phyloP scores from a whole-genome alignment of 2,329 filamentous ascomycete genomes.

The Aspergillus costaricaensis region DNA sequence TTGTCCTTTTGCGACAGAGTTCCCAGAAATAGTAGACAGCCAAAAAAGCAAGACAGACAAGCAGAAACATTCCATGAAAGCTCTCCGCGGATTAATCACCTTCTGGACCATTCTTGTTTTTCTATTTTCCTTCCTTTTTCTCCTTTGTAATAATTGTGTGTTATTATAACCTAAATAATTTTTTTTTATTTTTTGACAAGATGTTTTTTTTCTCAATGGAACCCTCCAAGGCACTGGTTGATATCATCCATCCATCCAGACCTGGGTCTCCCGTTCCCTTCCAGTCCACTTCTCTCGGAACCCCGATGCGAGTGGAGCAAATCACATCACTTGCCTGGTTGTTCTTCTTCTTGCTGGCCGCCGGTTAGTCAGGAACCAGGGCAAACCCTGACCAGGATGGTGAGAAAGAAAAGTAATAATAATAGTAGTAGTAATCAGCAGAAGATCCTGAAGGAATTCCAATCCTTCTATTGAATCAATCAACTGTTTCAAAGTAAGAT shows the following conservation, averaged over 20 bases:
- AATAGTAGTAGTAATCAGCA: neutral
- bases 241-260: constrained; percentile 6
- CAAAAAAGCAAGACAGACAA: neutral
- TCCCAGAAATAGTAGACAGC: neutral
- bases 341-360: constrained; percentile 8
- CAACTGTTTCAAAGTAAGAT: neutral
- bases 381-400: constrained; percentile 9
- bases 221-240: constrained; percentile 3
- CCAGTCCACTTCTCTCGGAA: constrained; percentile 18
- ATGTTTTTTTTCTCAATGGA: neutral
- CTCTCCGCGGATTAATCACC: neutral
- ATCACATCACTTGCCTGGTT: constrained; percentile 18
- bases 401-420: neutral
- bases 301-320: constrained; percentile 20
- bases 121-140: constrained; percentile 6
- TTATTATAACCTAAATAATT: neutral
- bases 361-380: constrained; percentile 24
- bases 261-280: neutral
- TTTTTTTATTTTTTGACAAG: neutral
- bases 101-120: neutral
- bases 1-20: neutral
- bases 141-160: neutral
- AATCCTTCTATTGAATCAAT: neutral
- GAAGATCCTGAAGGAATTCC: neutral
- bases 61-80: neutral